Percentiles rank a stretch among this genome's conserved stretches.
Conservation (phyloP, 495 filamentous ascomycete genomes). For the Lasiosphaeriaceae sp. region DNA sequence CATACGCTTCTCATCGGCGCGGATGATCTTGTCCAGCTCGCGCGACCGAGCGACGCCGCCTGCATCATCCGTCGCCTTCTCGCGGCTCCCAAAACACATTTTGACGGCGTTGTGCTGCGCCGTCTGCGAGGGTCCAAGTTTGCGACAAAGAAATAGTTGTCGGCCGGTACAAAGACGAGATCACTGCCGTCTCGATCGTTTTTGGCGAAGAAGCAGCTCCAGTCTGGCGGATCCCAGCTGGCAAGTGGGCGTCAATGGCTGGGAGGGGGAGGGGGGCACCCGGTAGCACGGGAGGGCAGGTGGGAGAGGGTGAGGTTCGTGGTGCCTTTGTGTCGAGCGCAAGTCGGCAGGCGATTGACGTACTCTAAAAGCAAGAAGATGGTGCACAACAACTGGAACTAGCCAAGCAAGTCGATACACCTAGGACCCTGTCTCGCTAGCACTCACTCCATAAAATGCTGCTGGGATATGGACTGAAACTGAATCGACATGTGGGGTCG, state of each 20-base stretch:
- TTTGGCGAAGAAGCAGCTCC: background rate
- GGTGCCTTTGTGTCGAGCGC: no score
- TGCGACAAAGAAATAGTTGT: background rate
- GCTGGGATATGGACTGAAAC: background rate
- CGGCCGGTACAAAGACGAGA: no score
- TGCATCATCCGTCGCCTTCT: constrained; percentile 45
- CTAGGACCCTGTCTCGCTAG: background rate
- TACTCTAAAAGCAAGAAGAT: no score
- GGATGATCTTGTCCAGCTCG: constrained; percentile 73
- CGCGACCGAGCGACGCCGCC: constrained; percentile 48
- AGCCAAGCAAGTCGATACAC: no score
- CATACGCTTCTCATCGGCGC: constrained; percentile 77
- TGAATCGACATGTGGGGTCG: background rate
- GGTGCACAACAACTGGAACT: no score
- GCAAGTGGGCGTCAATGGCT: background rate
- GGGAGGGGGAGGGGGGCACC: background rate
- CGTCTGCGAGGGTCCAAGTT: background rate
- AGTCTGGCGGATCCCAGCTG: background rate
- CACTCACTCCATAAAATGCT: background rate
- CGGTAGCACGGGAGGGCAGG: background rate
- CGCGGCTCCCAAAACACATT: constrained; percentile 62
- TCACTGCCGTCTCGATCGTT: background rate
- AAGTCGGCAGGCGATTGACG: background rate
- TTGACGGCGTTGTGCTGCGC: constrained; percentile 19
- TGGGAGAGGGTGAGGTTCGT: no score